A percentile compares a stretch with the other conserved stretches of the same genome.
Conservation (phyloP, 1,284 basidiomycete species). For the Malassezia obtusa region DNA sequence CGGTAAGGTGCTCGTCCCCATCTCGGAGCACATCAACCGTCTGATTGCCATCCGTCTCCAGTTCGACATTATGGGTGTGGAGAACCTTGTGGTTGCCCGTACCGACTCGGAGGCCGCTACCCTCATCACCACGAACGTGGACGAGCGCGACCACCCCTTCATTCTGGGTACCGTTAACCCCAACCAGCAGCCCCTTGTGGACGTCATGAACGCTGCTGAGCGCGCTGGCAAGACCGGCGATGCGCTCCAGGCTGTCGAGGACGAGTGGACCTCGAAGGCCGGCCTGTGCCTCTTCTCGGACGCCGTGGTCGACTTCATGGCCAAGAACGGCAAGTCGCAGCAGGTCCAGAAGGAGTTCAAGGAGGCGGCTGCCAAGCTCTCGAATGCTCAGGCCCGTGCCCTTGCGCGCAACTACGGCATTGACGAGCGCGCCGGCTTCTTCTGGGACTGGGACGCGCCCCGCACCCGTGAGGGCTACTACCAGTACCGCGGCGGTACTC, state of each 20-base stretch:
- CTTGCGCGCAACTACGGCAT: constrained; percentile 74
- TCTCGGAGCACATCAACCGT: constrained; percentile 69
- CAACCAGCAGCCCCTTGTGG: constrained; percentile 60
- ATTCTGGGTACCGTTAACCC: constrained; percentile 85
- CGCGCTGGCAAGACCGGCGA: constrained; percentile 66
- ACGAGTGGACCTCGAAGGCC: constrained; percentile 70
- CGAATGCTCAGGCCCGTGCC: constrained; percentile 61
- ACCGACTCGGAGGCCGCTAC: constrained; percentile 85
- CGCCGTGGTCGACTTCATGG: constrained; percentile 64
- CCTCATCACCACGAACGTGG: constrained; percentile 90
- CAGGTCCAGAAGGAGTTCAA: constrained; percentile 61
- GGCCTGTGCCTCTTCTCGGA: constrained; percentile 69
- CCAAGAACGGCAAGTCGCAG: constrained; percentile 55
- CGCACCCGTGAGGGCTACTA: constrained; percentile 92
- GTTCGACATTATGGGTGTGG: constrained; percentile 69
- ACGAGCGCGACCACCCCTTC: constrained; percentile 90
- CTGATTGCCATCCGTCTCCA: constrained; percentile 66
- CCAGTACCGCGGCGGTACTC: constrained; percentile 91
- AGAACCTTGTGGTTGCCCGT: constrained; percentile 64
- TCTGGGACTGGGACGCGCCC: constrained; percentile 89
- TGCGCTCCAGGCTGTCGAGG: constrained; percentile 74
- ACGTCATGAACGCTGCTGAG: constrained; percentile 76
- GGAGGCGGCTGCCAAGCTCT: constrained; percentile 58
- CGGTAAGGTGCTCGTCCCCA: constrained; percentile 61
- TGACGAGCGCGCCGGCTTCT: constrained; percentile 50